Evolutionary conservation across 257 asterid genomes (phyloP), one percentile per base, ranked within the genome.

Genomic region (Leonotis leonurus): DNA sequence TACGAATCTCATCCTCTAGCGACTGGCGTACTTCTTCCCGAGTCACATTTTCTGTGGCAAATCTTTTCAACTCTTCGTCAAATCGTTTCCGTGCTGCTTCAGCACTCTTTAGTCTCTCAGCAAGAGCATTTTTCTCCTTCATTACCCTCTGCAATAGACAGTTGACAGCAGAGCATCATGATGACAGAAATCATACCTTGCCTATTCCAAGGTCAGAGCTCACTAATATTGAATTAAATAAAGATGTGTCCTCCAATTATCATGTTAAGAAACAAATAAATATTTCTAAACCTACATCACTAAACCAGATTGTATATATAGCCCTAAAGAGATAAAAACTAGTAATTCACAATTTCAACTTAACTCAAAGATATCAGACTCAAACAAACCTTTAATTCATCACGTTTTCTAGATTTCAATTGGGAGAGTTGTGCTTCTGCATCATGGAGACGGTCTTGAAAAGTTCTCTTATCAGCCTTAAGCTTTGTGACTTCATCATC

Each of bases 91-190:
- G 79, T 21, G 96, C 93, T 68, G 87, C 89, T 82, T 91, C 96
- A 20, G 96, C 95, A 71, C 76, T 75, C 77, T 88, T 90, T 72
- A 91, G 73, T 75, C 96, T 88, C 82, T 91, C 98, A 18, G 94
- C 87, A 67, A 91, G 85, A 68, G 82, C 84, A 81, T 80, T 91
- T 77, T 91, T 91, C 94, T 91, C 98, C 80, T 88, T 91, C 82
- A 75, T 73, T 68, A 86, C 79, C 72, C 88, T 86, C 96, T 91
- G 95, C 44, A 73, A 70, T 27, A 62, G n/a, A n/a, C 33, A 43
- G 33, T 36, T 17, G 32, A n/a, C n/a, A n/a, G n/a, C 35, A 56
- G 20, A 62, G 78, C 49, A 22, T 21, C 22, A 11, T 37, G 18
- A 24, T 12, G 3, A 54, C 37, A 49, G 21, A 27, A 26, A 26